Conservation (phyloP, 2,329 filamentous ascomycete species). For the Hypoxylon sp. region DNA sequence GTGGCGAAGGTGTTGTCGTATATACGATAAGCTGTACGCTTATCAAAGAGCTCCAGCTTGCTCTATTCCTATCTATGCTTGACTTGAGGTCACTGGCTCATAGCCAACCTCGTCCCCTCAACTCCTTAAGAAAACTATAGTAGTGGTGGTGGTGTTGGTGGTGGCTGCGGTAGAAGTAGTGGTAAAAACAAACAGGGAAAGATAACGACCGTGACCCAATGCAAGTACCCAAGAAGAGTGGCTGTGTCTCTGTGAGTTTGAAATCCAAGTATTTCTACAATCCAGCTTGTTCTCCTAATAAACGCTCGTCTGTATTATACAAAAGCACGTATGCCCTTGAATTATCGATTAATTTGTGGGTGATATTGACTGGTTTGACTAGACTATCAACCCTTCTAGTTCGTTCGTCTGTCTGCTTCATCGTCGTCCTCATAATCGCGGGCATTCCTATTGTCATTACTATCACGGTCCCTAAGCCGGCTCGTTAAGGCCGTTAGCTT, state of each 20-base stretch:
- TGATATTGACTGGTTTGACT: constrained; percentile 6
- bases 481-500: constrained; percentile 55
- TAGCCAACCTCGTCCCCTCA: constrained; percentile 25
- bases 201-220: constrained; percentile 31
- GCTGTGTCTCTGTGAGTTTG: neutral
- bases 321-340: constrained; percentile 16
- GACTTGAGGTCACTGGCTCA: constrained; percentile 13
- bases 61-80: constrained; percentile 18
- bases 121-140: constrained; percentile 35
- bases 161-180: constrained; percentile 7
- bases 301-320: constrained; percentile 10
- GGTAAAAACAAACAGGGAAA: constrained; percentile 25
- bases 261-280: constrained; percentile 30
- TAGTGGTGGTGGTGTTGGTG: neutral
- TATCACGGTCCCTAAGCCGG: constrained; percentile 50
- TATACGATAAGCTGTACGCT: constrained; percentile 25
- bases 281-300: neutral
- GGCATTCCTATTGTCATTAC: constrained; percentile 27
- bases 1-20: constrained; percentile 16
- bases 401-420: constrained; percentile 25
- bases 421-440: constrained; percentile 44
- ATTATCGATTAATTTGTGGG: constrained; percentile 23
- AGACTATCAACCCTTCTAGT: constrained; percentile 8
- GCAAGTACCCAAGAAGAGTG: constrained; percentile 20
- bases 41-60: constrained; percentile 15